A percentile compares a stretch with the other conserved stretches of the same genome.
phyloP scores from a whole-genome alignment of 768 basidiomycete species.

The Russula vinacea region DNA sequence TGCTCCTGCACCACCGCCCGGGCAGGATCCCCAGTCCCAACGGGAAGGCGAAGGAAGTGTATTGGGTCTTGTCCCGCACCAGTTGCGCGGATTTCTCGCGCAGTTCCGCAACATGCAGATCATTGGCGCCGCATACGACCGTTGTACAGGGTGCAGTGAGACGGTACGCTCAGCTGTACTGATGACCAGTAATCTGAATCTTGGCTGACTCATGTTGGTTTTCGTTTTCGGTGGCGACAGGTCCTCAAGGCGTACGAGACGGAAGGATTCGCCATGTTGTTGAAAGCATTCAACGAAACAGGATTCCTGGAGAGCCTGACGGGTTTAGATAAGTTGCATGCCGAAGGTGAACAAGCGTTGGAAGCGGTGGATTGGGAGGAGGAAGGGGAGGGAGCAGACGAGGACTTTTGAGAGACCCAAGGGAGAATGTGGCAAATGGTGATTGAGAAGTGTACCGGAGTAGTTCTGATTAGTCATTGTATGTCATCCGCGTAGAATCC shows the following conservation, averaged over 20 bases:
- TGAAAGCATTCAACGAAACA: constrained; percentile 83
- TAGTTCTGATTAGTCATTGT: constrained; percentile 36
- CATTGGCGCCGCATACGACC: constrained; percentile 79
- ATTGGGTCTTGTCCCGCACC: constrained; percentile 89
- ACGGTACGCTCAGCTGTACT: constrained; percentile 46
- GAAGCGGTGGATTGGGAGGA: constrained; percentile 52
- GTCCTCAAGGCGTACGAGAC: constrained; percentile 77
- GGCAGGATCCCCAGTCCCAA: constrained; percentile 33
- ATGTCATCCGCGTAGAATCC: no score
- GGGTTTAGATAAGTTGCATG: constrained; percentile 53
- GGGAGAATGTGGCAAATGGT: background rate
- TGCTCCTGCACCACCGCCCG: constrained; percentile 67
- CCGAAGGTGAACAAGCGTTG: constrained; percentile 50
- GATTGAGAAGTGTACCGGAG: background rate
- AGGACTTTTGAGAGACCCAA: constrained; percentile 31
- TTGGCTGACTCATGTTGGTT: background rate
- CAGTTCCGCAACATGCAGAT: constrained; percentile 84
- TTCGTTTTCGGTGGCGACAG: constrained; percentile 39
- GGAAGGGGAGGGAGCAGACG: constrained; percentile 40
- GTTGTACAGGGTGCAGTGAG: constrained; percentile 89
- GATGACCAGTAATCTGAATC: background rate
- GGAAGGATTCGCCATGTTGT: constrained; percentile 76
- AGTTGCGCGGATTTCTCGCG: constrained; percentile 84
- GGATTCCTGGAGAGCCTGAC: constrained; percentile 61
- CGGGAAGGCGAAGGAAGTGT: constrained; percentile 44